Percentiles rank a stretch among this genome's conserved stretches.
Evolutionary conservation across 352 stramenopile species (phyloP).

Genomic region (Globisporangium sylvaticum): DNA sequence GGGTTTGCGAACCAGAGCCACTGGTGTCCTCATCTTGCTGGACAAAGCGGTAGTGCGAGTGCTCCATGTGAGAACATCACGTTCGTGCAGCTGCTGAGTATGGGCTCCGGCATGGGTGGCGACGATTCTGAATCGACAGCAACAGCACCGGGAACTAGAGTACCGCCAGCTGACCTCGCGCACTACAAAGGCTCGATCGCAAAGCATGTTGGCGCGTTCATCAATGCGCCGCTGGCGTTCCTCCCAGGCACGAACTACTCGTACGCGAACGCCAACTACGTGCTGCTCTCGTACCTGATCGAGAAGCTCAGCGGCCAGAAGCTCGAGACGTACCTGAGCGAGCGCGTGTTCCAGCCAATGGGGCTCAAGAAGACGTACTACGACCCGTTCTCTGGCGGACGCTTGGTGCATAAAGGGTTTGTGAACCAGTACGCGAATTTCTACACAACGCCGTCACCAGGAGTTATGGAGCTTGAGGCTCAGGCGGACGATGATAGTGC

Average conservation of each 20-base stretch:
- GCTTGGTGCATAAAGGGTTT: constrained; percentile 25
- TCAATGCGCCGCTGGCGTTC: constrained; percentile 52
- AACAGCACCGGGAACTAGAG: too few relatives aligned
- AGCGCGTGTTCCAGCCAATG: constrained; percentile 33
- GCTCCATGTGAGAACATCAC: constrained; percentile 43
- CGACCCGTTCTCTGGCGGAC: constrained; percentile 34
- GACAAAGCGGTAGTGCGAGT: neutral
- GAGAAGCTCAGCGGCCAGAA: constrained; percentile 48
- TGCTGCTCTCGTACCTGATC: constrained; percentile 57
- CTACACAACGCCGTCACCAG: constrained; percentile 28
- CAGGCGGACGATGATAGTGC: neutral
- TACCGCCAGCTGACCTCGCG: constrained; percentile 3
- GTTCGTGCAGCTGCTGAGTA: constrained; percentile 62
- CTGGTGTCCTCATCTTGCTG: constrained; percentile 40
- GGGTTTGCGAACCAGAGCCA: constrained; percentile 37
- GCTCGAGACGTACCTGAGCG: constrained; percentile 36
- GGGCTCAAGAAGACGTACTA: constrained; percentile 42
- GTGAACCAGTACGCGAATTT: constrained; percentile 57
- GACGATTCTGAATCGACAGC: constrained; percentile 9
- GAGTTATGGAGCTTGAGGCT: neutral
- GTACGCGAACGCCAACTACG: constrained; percentile 51
- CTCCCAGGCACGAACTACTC: constrained; percentile 43
- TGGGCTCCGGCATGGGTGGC: constrained; percentile 45
- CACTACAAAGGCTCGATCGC: constrained; percentile 30
- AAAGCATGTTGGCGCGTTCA: constrained; percentile 36